Base-by-base conservation (phyloP, 1,284 basidiomycete species). In the Megacollybia platyphylla region DNA sequence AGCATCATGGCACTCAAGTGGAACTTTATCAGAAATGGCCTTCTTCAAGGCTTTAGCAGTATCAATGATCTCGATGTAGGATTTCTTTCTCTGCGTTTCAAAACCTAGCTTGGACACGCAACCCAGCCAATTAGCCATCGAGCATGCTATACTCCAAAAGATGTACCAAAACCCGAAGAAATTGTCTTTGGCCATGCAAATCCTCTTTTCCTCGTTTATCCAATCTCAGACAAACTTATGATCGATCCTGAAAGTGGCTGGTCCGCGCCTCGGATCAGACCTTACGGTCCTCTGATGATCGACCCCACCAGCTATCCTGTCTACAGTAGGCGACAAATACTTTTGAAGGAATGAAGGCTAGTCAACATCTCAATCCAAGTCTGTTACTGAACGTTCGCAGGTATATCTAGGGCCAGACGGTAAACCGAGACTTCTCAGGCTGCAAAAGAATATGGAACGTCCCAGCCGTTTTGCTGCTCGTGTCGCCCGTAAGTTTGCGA, bases 281-380 rank as follows among this genome's bases (percentile, higher is more conserved):
- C 88, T 0, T 84, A 80, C 48, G 80, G 68, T 0, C 81, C 84
- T 0, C 55, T 93, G 28, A 55, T 56, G 13, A 62, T 93, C 17
- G 86, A 91, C 51, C 89, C 90, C 1, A 67, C 77, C 10, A 65
- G 78, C 56, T 15, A 15, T 85, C 76, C 10, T 79, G 79, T 49
- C 70, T 87, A 49, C 82, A 87, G 41, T 93, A 92, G 54, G 79
- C 76, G 10, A 68, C 79, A 1, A 85, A 75, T 47, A 64, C 87
- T 3, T 93, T 91, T 49, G 89, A 93, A 57, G 90, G 90, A 1
- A 85, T 92, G 81, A 93, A 94, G 70, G 78, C 73, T 28, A 11
- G 57, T 49, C 7, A 36, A 28, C 5, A 4, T 26, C 43, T 7
- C 20, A 34, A 10, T 44, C 27, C 4, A 9, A 26, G 8, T 18